Evolutionary conservation across 2,329 filamentous ascomycete species (phyloP).

Genomic region (Microdochium paspali): DNA sequence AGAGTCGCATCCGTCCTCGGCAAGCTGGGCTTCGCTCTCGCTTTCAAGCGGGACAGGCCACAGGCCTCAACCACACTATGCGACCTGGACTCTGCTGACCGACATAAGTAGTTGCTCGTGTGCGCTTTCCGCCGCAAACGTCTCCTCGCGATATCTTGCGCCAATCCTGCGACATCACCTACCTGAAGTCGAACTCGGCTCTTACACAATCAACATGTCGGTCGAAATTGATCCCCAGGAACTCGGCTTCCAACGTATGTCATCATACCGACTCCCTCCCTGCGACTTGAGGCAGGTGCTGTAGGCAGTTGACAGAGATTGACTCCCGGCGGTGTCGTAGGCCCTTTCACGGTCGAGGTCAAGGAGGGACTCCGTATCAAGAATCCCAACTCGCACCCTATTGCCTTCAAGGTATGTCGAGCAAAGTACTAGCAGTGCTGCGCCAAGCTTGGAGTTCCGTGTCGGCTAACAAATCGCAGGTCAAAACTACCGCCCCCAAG

Average conservation of each 20-base stretch:
- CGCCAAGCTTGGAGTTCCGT: conserved; percentile 7
- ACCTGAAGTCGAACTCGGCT: neutral
- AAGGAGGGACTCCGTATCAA: conserved; percentile 54
- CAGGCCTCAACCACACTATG: neutral
- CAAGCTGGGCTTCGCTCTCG: no score
- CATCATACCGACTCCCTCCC: conserved; percentile 6
- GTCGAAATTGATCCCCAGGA: conserved; percentile 88
- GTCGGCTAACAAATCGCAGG: conserved; percentile 42
- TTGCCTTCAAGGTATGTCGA: conserved; percentile 58
- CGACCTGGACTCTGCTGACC: neutral
- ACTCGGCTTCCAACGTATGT: conserved; percentile 86
- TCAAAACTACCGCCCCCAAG: conserved; percentile 98
- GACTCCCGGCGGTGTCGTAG: conserved; percentile 27
- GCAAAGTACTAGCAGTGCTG: neutral
- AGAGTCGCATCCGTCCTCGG: no score
- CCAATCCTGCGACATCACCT: no score
- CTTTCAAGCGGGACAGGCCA: no score
- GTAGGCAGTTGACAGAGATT: conserved; percentile 2
- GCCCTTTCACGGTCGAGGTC: conserved; percentile 59
- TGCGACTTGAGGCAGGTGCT: neutral
- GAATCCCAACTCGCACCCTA: conserved; percentile 52
- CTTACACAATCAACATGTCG: conserved; percentile 57
- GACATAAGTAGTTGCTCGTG: neutral
- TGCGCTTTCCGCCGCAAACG: no score
- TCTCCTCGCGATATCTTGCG: neutral